phyloP scores from a whole-genome alignment of 2,329 filamentous ascomycete genomes.

The Fusarium sp. region DNA sequence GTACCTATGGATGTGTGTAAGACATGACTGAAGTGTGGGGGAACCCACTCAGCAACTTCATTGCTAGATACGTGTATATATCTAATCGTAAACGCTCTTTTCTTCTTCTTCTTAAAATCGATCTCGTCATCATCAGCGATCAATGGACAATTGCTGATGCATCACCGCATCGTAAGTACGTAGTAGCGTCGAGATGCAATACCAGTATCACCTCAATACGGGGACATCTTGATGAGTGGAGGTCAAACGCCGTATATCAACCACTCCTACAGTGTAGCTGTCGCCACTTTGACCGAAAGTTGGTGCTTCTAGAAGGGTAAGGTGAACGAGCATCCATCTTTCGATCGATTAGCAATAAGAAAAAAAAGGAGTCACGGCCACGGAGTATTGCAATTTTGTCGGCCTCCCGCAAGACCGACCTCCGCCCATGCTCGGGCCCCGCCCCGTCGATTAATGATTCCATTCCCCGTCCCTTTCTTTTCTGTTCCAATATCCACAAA shows the following conservation, averaged over 20 bases:
- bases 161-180: slow-evolving; percentile 11
- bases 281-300: slow-evolving; percentile 28
- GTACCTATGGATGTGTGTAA: slow-evolving; percentile 18
- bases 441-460: slow-evolving; percentile 12
- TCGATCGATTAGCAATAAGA: slow-evolving; percentile 1
- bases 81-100: background rate
- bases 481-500: background rate
- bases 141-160: slow-evolving; percentile 8
- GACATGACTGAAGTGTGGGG: slow-evolving; percentile 16
- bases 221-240: slow-evolving; percentile 12
- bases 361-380: background rate
- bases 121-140: slow-evolving; percentile 27
- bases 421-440: slow-evolving; percentile 12
- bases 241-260: background rate
- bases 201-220: background rate
- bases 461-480: slow-evolving; percentile 3
- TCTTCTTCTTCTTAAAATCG: background rate
- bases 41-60: slow-evolving; percentile 4
- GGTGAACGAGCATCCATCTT: background rate
- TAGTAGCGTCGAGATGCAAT: background rate
- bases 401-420: slow-evolving; percentile 14
- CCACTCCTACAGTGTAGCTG: background rate
- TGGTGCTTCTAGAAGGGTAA: slow-evolving; percentile 34
- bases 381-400: background rate
- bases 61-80: slow-evolving; percentile 7